Evolutionary conservation across 2,329 filamentous ascomycete genomes (phyloP), one percentile per base, ranked within the genome.

Genomic region (Scedosporium aurantiacum): DNA sequence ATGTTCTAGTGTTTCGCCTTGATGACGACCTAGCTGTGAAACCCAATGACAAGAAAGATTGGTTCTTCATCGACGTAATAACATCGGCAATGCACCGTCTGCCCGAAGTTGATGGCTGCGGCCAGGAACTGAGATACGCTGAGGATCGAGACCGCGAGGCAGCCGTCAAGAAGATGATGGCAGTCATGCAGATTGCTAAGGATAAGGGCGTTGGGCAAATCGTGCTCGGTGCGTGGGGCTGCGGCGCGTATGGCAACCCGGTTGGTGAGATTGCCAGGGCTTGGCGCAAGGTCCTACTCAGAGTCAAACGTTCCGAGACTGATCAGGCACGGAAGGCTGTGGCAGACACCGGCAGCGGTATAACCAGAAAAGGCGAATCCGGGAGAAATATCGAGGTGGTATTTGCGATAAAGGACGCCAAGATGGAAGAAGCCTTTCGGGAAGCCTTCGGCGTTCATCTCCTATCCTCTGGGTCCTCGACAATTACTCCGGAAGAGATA

Each of bases 221-320:
- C 0, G 80, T 88, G 0, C 72, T 87, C 0, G 85, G 85, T 0
- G 83, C 84, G 0, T 87, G 84, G 83, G 85, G 85, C 0, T 86
- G 83, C 63, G 84, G 84, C 2, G 82, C 82, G 0, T 84, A 85
- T 62, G 83, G 82, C 0, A 87, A 87, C 64, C 85, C 84, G 0
- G 78, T 84, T 0, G 71, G 71, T 1, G 82, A 87, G 68, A 72
- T 87, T 32, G 83, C 84, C 14, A 71, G 73, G 18, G 76, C 79
- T 0, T 88, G 84, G 71, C 67, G 68, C 12, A 72, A 71, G 43
- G 70, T 71, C 0, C 61, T 74, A 1, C 28, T 66, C n/a, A 66
- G 63, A 0, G 67, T 41, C 28, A 63, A 64, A 5, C 65, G 63
- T 1, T 37, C 32, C 32, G 32, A 37, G 32, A 57, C 52, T 1